These are phyloP conservation scores for Blumeriella jaapii DNA, from an alignment of 2,329 filamentous ascomycete genomes.

Conservation along the genomic window DNA sequence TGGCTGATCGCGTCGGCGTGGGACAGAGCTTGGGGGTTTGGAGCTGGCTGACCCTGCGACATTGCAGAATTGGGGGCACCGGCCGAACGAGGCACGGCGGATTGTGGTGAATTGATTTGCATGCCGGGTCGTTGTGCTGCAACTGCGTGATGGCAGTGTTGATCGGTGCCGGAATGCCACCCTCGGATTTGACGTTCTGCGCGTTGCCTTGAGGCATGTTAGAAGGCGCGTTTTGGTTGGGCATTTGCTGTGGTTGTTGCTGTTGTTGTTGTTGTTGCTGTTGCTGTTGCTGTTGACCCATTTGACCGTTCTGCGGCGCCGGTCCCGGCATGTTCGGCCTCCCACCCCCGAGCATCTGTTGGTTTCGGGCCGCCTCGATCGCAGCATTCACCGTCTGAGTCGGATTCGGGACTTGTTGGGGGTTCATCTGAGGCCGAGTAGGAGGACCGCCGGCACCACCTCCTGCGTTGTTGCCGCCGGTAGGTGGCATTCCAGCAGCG, in stretches of 20 bases:
- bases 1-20: conserved; percentile 25
- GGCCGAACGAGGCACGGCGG: conserved; percentile 24
- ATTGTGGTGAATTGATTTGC: conserved; percentile 24
- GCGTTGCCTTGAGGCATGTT: conserved; percentile 12
- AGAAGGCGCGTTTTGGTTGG: conserved; percentile 15
- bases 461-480: conserved; percentile 8
- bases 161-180: conserved; percentile 19
- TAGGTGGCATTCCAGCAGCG: background rate
- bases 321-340: conserved; percentile 14
- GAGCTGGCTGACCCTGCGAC: conserved; percentile 11
- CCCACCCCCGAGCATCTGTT: conserved; percentile 23
- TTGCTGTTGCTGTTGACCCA: too few relatives aligned
- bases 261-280: too few relatives aligned
- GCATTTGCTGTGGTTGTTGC: conserved; percentile 13
- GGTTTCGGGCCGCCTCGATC: conserved; percentile 26
- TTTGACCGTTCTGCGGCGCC: conserved; percentile 17
- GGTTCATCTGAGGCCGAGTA: conserved; percentile 22
- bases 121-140: conserved; percentile 14
- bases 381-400: conserved; percentile 27
- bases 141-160: conserved; percentile 23
- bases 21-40: conserved; percentile 22
- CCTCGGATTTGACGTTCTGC: conserved; percentile 23
- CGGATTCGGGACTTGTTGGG: conserved; percentile 22
- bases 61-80: conserved; percentile 17
- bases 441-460: conserved; percentile 14